These are phyloP conservation scores for Vaccinium corymbosum DNA, from an alignment of 148 eudicot genomes.

Conservation along the genomic window DNA sequence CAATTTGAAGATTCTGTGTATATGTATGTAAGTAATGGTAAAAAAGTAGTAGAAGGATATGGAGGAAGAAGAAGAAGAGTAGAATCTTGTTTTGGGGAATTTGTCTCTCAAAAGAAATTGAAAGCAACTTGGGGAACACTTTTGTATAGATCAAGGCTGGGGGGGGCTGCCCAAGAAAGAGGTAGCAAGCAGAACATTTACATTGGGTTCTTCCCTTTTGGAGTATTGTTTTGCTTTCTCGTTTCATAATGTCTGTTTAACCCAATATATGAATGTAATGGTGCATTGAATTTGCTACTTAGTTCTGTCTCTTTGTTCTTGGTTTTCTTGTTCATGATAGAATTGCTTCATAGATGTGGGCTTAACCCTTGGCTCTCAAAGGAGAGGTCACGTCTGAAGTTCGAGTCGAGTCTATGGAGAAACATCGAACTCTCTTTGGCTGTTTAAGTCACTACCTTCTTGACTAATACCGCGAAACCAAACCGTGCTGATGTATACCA, in stretches of 20 bases:
- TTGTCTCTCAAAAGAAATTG: not conserved
- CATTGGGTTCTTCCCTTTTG: not conserved
- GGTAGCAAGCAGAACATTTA: not conserved
- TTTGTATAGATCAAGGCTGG: slow-evolving; percentile 8
- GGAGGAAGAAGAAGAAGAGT: not conserved
- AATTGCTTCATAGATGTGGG: too few relatives aligned
- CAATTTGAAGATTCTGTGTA: not conserved
- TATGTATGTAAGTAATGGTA: slow-evolving; percentile 2
- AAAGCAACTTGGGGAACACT: slow-evolving; percentile 2
- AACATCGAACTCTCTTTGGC: too few relatives aligned
- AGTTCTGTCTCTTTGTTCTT: not conserved
- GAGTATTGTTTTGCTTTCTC: not conserved
- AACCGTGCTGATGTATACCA: too few relatives aligned
- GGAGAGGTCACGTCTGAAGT: too few relatives aligned
- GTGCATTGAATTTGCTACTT: not conserved
- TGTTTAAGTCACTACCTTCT: too few relatives aligned
- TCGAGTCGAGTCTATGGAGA: too few relatives aligned
- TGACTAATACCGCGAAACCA: too few relatives aligned
- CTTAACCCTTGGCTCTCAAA: too few relatives aligned
- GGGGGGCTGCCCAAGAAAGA: not conserved
- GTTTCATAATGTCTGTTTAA: not conserved
- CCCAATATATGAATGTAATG: not conserved
- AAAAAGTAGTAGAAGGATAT: not conserved
- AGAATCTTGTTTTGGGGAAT: slow-evolving; percentile 10
- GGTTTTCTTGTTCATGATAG: not conserved